A percentile compares a stretch with the other conserved stretches of the same genome.
Evolutionary conservation across 2,329 filamentous ascomycete genomes (phyloP).

Genomic region (Talaromyces amestolkiae): DNA sequence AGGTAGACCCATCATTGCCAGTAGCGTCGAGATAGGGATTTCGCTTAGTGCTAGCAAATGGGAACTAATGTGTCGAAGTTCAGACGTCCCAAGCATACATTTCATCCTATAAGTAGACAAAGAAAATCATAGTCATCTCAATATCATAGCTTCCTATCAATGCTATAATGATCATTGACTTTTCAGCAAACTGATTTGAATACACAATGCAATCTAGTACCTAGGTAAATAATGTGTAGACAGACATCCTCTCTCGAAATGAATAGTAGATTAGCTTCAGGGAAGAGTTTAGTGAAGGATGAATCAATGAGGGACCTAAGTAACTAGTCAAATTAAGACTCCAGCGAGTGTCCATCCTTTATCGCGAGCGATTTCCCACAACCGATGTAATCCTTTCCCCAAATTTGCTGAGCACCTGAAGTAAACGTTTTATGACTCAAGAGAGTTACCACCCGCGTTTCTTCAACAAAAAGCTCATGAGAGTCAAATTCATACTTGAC

Average conservation of each 20-base stretch:
- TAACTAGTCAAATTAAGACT: not conserved
- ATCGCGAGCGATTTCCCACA: not conserved
- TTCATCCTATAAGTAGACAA: no score
- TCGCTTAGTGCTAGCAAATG: not conserved
- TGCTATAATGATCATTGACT: not conserved
- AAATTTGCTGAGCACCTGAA: not conserved
- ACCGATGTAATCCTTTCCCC: not conserved
- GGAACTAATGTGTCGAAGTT: not conserved
- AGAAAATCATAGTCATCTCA: no score
- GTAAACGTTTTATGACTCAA: not conserved
- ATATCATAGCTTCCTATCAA: not conserved
- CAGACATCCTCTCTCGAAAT: not conserved
- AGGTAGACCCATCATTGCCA: no score
- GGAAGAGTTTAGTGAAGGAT: not conserved
- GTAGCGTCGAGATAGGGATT: no score
- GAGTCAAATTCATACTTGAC: not conserved
- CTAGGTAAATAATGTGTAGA: not conserved
- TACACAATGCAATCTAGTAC: not conserved
- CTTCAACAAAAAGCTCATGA: not conserved
- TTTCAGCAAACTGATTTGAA: not conserved
- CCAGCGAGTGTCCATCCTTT: not conserved
- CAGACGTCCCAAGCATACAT: not conserved
- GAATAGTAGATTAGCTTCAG: no score
- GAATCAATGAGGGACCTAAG: not conserved
- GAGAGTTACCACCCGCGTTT: not conserved